Percentiles rank a stretch among this genome's conserved stretches.
Conservation (phyloP, 306 rosid species). For the Begonia loranthoides region DNA sequence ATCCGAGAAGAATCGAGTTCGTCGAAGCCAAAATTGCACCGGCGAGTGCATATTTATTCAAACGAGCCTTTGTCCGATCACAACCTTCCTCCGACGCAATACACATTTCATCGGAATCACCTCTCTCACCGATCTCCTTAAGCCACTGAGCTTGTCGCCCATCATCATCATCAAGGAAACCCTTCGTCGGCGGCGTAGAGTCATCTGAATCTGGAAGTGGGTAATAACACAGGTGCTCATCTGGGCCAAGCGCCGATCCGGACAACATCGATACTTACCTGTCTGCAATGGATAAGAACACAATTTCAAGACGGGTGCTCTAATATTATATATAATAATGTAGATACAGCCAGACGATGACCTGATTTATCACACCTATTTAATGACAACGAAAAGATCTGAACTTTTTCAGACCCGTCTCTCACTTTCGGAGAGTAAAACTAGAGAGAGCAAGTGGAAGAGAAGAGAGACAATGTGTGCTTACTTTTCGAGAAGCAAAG, state of each 20-base stretch:
- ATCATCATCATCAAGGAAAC: not conserved
- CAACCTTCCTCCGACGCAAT: not conserved
- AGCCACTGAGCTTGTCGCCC: not conserved
- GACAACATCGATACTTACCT: too few relatives aligned
- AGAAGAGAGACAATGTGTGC: too few relatives aligned
- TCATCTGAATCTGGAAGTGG: constrained; percentile 6
- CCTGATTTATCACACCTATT: not conserved
- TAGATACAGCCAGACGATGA: not conserved
- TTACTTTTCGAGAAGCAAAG: too few relatives aligned
- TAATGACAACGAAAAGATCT: too few relatives aligned
- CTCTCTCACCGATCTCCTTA: not conserved
- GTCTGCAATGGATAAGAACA: too few relatives aligned
- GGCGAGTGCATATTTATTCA: constrained; percentile 31
- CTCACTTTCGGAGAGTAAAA: too few relatives aligned
- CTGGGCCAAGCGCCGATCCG: too few relatives aligned
- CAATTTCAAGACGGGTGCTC: too few relatives aligned
- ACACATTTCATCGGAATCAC: not conserved
- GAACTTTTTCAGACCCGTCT: too few relatives aligned
- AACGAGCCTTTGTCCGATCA: not conserved
- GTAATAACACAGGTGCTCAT: not conserved
- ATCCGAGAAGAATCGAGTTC: constrained; percentile 31
- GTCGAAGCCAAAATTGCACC: constrained; percentile 34
- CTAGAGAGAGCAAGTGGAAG: too few relatives aligned
- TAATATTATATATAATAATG: not conserved
- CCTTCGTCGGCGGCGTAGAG: too few relatives aligned